A percentile compares a stretch with the other conserved stretches of the same genome.
Evolutionary conservation across 1,284 basidiomycete species (phyloP).

Genomic region (Melanopsichium pennsylvanicum): DNA sequence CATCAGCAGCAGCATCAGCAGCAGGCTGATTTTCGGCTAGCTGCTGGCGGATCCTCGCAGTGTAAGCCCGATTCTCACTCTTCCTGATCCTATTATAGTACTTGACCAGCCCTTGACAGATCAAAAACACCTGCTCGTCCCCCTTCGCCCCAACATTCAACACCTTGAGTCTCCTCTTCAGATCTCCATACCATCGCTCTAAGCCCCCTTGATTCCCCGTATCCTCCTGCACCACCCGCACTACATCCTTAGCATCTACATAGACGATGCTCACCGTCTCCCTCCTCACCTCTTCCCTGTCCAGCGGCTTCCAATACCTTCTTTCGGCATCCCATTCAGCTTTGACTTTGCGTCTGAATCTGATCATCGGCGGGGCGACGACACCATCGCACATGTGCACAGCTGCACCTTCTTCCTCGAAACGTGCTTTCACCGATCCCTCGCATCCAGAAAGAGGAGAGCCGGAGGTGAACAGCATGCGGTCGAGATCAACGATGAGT

Average conservation of each 20-base stretch:
- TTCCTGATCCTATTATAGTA: conserved; percentile 16
- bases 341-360: conserved; percentile 23
- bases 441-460: conserved; percentile 12
- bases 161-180: conserved; percentile 10
- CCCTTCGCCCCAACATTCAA: conserved; percentile 1
- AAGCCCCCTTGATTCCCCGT: conserved; percentile 11
- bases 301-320: conserved; percentile 35
- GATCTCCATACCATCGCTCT: conserved; percentile 31
- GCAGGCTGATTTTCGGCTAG: conserved; percentile 14
- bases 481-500: conserved; percentile 41
- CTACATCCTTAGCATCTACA: conserved; percentile 30
- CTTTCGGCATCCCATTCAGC: conserved; percentile 26
- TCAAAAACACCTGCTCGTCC: conserved; percentile 28
- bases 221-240: conserved; percentile 16
- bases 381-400: conserved; percentile 24
- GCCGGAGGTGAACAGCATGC: conserved; percentile 18
- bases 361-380: conserved; percentile 23
- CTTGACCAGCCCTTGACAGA: conserved; percentile 45
- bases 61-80: conserved; percentile 38
- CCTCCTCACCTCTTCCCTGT: conserved; percentile 13
- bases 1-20: neutral
- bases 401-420: conserved; percentile 29
- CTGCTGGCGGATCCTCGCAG: conserved; percentile 36
- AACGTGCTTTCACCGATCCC: conserved; percentile 15
- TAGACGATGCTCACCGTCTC: conserved; percentile 27